Evolutionary conservation across 768 basidiomycete genomes (phyloP), one percentile per base, ranked within the genome.

Genomic region (Xerocomus potaroensis): DNA sequence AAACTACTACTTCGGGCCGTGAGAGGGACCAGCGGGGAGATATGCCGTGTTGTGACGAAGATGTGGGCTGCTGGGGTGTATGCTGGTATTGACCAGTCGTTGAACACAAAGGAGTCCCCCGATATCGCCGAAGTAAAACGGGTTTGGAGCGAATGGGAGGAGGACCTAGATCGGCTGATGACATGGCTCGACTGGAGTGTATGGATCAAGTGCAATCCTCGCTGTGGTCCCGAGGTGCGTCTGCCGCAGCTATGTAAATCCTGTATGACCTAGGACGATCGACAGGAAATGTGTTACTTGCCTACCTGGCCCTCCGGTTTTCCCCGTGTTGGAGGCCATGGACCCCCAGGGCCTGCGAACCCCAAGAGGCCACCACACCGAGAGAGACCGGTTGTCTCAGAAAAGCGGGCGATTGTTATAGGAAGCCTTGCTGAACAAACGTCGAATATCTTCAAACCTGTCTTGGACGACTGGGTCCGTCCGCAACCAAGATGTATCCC

Each of bases 201-300:
- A 27, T 59, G 58, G 58, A 43, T 59, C 14, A 59, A 48, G 27
- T 60, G 58, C 22, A 26, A 47, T 8, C 58, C 58, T 15, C 39
- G 22, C 8, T 58, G 56, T 42, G 32, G 47, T 22, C 38, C 49
- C 34, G 72, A 76, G 64, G 76, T 77, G 46, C 5, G 68, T 61
- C 19, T 8, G 3, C 19, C 21, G 29, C 29, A 16, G 27, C 14
- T 18, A 5, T 19, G 27, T n/a, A 29, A 29, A 38, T 8, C 27
- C 29, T 16, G 12, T 41, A 19, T 41, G n/a, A n/a, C 19, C 27
- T 41, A 15, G 19, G 12, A 6, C n/a, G 6, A 16, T 11, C 15
- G 6, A 29, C 14, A 41, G 40, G 40, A 41, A 16, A 31, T 41
- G 14, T 41, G 40, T 21, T 41, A 31, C 29, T 22, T 41, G 5